Evolutionary conservation across 495 filamentous ascomycete genomes (phyloP), one percentile per base, ranked within the genome.

Genomic region (Friedmanniomyces simplex): DNA sequence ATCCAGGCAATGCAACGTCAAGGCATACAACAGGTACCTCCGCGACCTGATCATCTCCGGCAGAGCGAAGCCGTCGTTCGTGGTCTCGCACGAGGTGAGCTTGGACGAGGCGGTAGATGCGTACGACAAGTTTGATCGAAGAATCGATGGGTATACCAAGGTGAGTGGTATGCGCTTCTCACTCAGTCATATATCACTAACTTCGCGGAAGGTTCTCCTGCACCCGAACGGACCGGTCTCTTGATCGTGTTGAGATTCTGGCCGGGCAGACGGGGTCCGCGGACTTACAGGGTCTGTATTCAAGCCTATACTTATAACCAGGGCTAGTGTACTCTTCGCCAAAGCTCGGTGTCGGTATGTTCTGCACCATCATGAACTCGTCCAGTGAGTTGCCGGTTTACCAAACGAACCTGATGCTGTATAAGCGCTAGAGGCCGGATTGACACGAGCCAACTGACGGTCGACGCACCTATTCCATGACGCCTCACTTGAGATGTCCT

Each of bases 41-140:
- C 71, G 78, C 5, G 79, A 82, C 58, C 64, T 82, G 66, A 82
- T 82, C 62, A 76, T 83, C 56, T 70, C 77, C 2, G 76, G 79
- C 39, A 71, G 72, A 39, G 79, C 79, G 0, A 81, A 78, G 60
- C 80, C 80, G 3, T 75, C 71, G 52, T 81, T 81, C 57, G 77
- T 82, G 10, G 69, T 82, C 21, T 77, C 74, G 1, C 79, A 82
- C 52, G 77, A 80, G 58, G 76, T 81, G 47, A 62, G 61, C 13
- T 71, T 82, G 11, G 78, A 80, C 18, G 77, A 80, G 58, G 78
- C 77, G 3, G 74, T 73, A n/a, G 77, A 78, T 61, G 71, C 89
- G 8, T 91, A 93, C 62, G 69, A 75, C 42, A 80, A 79, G 63
- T 93, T 89, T 54, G 79, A 91, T 30, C 74, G 79, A 67, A 79